Base-by-base conservation (phyloP, 257 asterid genomes). In the Paulownia fortunei region DNA sequence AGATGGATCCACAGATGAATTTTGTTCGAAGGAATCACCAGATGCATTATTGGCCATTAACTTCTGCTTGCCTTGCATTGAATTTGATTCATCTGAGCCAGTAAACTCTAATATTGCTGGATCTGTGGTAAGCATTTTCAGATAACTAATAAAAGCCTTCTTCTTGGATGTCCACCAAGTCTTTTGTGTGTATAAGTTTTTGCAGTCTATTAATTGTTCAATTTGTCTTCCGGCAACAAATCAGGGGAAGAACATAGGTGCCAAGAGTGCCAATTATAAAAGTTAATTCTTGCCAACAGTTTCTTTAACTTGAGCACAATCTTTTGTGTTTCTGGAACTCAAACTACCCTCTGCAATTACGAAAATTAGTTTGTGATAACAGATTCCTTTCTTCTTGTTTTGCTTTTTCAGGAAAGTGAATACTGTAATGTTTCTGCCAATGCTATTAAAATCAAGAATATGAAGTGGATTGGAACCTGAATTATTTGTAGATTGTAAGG, bases 31-130 rank as follows among this genome's bases (percentile, higher is more conserved):
- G 49, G 83, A 85, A 62, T 80, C 86, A 47, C 84, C 77, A 30
- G 92, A 83, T 77, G 86, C 85, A 54, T 84, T 93, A 76, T 86
- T 96, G 81, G 99, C 97, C 18, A 87, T 93, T 51, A 86, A 88
- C 84, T 93, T 93, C 87, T 82, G 87, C 88, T 70, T 84, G 70
- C 95, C 91, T 68, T 77, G 36, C 49, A 44, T 23, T 37, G 91
- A 86, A 58, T 72, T 73, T 49, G 92, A 90, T 73, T 82, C 88
- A 76, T 85, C 82, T 77, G 73, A 82, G 36, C 92, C 94, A 64
- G 73, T 93, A 44, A 92, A 85, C 84, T 69, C 76, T 65, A 88
- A 85, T 67, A 79, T 90, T 73, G 85, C 82, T 39, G 97, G 97
- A 81, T 92, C 97, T 16, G 92, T 84, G 88, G 99, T 93, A 84